Base-by-base conservation (phyloP, 352 stramenopile genomes). In the Globisporangium cylindrosporum region DNA sequence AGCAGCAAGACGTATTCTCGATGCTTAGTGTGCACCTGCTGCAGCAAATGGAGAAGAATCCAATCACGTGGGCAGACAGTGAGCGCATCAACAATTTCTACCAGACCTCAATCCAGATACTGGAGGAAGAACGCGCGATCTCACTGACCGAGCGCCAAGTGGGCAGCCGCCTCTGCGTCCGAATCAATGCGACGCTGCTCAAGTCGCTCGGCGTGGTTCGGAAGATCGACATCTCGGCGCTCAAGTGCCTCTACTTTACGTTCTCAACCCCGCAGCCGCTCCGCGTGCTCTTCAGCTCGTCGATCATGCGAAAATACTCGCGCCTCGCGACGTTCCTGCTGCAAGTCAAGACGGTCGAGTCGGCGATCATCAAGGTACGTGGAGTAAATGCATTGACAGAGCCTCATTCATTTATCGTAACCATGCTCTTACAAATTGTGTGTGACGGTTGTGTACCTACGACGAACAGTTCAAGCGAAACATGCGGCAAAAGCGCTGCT, bases 1-100 rank as follows among this genome's bases (percentile, higher is more conserved):
- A 84, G 56, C 80, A 92, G 82, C 82, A 92, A 92, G 84, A 92
- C 59, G 75, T 88, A 7, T 91, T 89, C 32, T 77, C 68, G 8
- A 66, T 76, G 61, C 74, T 91, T 24, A 81, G 71, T 51, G 72
- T 73, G 22, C 72, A 77, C 62, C 8, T 92, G 59, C 69, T 92
- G n/a, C 68, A 75, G 61, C 78, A 82, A 53, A 82, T 92, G 64
- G 74, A 79, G 64, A 24, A 48, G 18, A 82, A 90, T 56, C 82
- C 81, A 7, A 51, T 89, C 4, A 75, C 74, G 0, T 92, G 82
- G 84, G 82, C 82, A 25, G 72, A 84, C 55, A 82, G 73, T 38
- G 82, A 91, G 43, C 59, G 54, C 24, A 72, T 92, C n/a, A 90
- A 90, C 58, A 36, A 48, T 2, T 79, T 83, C 32, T 77, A 81